These are phyloP conservation scores for Mycena pura DNA, from an alignment of 768 basidiomycete genomes.

Conservation along the genomic window DNA sequence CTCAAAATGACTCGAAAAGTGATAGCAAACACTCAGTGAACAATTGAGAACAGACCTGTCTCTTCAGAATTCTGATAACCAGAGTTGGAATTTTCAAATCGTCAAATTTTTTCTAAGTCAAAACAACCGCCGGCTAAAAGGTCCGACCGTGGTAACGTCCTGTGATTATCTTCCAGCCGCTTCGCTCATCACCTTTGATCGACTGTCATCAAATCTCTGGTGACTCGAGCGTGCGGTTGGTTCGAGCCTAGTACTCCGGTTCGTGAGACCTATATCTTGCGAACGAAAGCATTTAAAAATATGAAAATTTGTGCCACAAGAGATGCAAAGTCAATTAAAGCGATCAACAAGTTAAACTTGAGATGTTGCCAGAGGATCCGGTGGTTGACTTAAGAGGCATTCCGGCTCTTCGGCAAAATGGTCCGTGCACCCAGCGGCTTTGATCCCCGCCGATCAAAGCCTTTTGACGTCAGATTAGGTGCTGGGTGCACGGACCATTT, in stretches of 20 bases:
- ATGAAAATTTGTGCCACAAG: too few relatives aligned
- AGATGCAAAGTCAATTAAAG: too few relatives aligned
- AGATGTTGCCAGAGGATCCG: too few relatives aligned
- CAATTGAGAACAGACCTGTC: not conserved
- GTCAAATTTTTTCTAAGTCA: constrained; percentile 10
- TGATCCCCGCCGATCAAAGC: too few relatives aligned
- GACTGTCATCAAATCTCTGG: constrained; percentile 3
- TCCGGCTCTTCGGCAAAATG: too few relatives aligned
- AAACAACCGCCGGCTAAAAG: not conserved
- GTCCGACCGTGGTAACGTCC: not conserved
- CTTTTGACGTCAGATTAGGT: too few relatives aligned
- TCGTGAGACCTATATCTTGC: too few relatives aligned
- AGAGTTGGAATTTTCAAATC: not conserved
- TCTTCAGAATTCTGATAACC: not conserved
- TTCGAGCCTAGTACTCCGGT: constrained; percentile 6
- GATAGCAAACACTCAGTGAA: not conserved
- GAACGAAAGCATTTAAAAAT: too few relatives aligned
- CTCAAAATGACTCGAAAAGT: not conserved
- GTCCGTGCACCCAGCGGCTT: too few relatives aligned
- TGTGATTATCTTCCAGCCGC: constrained; percentile 7
- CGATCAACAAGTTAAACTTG: too few relatives aligned
- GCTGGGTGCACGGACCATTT: too few relatives aligned
- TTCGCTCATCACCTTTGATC: constrained; percentile 2
- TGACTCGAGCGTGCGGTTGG: not conserved
- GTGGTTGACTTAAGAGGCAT: too few relatives aligned